Evolutionary conservation across 352 stramenopile genomes (phyloP), one percentile per base, ranked within the genome.

Genomic region (Pythium sp.): DNA sequence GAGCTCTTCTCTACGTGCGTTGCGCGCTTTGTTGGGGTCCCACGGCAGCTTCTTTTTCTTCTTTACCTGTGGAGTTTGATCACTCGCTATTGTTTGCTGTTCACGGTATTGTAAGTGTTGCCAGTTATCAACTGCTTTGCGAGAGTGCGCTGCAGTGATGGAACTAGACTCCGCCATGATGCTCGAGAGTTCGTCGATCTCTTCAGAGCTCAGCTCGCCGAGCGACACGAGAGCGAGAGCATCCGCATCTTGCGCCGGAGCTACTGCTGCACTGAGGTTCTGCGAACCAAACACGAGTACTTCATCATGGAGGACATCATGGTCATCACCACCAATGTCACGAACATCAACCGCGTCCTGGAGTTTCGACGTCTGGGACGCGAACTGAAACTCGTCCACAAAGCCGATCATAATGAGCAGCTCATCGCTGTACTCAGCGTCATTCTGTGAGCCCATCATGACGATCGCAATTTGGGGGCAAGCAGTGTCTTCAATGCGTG

Each of bases 1-100:
- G 47, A 83, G 72, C 56, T 83, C 75, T 43, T 79, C 71, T 28
- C 67, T 41, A 11, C 75, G 75, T 43, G 73, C 75, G 26, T 81
- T 72, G 12, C 75, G 70, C 43, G 43, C 60, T 56, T 58, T 65
- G 47, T 65, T 65, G 12, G 60, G 43, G n/a, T 65, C 54, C 28
- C 54, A 59, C 12, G 28, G 15, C 3, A 30, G 18, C 15, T 34
- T 58, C 26, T 59, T 59, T 15, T 59, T 43, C 18, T 41, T 36
- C 2, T n/a, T 41, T 38, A 5, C 9, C 2, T 24, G 26, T 14
- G 9, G 26, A 41, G 11, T 20, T 4, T 15, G 30, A 22, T 22
- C 26, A 15, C 11, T 24, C 26, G 28, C 28, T 20, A 3, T 5
- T 15, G 6, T 54, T 54, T 54, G 46, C 46, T 26, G 20, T 12